Percentiles rank a stretch among this genome's conserved stretches.
These are phyloP conservation scores for Lachancea thermotolerans DNA, from an alignment of 805 yeast species.

Conservation along the genomic window DNA sequence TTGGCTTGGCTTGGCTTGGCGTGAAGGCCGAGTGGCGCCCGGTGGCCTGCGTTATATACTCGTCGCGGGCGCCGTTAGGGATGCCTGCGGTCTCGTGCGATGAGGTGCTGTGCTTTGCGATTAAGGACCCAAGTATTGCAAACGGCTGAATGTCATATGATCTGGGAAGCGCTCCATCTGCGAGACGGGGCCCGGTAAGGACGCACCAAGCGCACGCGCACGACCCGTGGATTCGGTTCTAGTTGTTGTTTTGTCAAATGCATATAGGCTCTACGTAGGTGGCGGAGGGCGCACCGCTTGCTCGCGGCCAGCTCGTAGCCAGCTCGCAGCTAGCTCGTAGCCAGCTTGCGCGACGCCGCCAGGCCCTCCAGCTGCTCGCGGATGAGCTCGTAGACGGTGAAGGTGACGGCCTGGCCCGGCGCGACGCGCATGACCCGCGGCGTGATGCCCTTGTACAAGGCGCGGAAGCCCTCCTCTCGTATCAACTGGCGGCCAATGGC, in stretches of 20 bases:
- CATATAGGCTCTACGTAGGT: too few species aligned
- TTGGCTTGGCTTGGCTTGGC: not conserved
- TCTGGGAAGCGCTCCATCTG: too few species aligned
- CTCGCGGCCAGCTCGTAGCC: too few species aligned
- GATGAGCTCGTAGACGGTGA: slow-evolving; percentile 90
- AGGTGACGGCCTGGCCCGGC: slow-evolving; percentile 98
- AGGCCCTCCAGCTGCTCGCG: slow-evolving; percentile 51
- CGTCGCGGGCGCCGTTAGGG: too few species aligned
- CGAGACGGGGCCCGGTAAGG: too few species aligned
- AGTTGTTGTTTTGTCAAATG: too few species aligned
- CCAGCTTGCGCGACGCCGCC: not conserved
- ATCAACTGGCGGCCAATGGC: slow-evolving; percentile 76
- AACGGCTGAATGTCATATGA: not conserved
- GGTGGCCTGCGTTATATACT: too few species aligned
- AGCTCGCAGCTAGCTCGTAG: too few species aligned
- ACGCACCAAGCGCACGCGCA: too few species aligned
- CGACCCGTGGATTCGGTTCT: too few species aligned
- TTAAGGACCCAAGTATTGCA: not conserved
- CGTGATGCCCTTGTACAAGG: slow-evolving; percentile 93
- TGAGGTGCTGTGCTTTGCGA: not conserved
- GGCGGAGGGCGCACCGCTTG: too few species aligned
- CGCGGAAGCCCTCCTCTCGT: slow-evolving; percentile 81
- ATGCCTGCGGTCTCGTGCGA: not conserved
- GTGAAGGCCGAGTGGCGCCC: not conserved
- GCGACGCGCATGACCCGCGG: slow-evolving; percentile 99